Conservation (phyloP, 805 yeast species). For the Metschnikowia peoriensis region DNA sequence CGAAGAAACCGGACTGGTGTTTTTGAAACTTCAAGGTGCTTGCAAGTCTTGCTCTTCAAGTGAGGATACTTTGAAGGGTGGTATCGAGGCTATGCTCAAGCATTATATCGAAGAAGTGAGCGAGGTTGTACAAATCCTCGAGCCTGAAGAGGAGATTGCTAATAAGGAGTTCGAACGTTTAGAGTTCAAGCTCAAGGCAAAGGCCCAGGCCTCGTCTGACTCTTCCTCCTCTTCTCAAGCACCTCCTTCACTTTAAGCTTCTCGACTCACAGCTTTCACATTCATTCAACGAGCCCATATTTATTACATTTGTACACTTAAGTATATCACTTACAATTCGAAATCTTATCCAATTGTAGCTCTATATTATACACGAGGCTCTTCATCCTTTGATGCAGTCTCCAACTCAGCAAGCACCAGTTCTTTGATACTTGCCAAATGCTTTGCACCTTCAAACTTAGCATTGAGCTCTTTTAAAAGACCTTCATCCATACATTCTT, state of each 20-base stretch:
- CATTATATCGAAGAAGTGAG: conserved; percentile 95
- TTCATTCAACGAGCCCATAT: neutral
- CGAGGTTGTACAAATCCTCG: conserved; percentile 83
- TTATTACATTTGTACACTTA: conserved; percentile 4
- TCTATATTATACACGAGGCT: neutral
- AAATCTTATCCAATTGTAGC: neutral
- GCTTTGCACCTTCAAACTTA: conserved; percentile 24
- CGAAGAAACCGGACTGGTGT: conserved; percentile 83
- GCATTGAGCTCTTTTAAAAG: conserved; percentile 32
- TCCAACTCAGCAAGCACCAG: conserved; percentile 17
- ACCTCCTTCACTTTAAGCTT: conserved; percentile 22
- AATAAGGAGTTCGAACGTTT: conserved; percentile 80
- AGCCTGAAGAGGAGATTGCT: conserved; percentile 72
- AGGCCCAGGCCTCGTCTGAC: conserved; percentile 13
- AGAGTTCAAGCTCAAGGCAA: conserved; percentile 47
- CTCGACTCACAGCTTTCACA: neutral
- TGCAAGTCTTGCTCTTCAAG: conserved; percentile 91
- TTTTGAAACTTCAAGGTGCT: conserved; percentile 89
- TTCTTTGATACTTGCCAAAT: conserved; percentile 14
- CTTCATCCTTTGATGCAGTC: neutral
- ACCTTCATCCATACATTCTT: conserved; percentile 38
- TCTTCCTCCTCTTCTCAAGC: conserved; percentile 15
- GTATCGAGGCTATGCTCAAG: conserved; percentile 95
- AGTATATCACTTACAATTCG: neutral
- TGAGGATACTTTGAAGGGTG: conserved; percentile 89